A percentile compares a stretch with the other conserved stretches of the same genome.
Evolutionary conservation across 768 basidiomycete genomes (phyloP).

Genomic region (Leccinum disarticulatum): DNA sequence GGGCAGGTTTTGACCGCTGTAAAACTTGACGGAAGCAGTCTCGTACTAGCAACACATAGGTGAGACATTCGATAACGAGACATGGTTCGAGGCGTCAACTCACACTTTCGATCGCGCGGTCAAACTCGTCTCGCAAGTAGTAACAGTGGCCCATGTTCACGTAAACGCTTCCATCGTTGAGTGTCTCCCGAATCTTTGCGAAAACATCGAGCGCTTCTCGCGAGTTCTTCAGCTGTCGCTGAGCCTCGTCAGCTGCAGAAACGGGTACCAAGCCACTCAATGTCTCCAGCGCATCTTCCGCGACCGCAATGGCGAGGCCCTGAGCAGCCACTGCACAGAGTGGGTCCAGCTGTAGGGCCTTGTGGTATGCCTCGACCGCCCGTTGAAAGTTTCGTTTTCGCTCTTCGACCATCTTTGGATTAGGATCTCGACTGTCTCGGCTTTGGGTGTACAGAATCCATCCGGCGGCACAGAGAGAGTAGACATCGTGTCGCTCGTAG

Average conservation of each 20-base stretch:
- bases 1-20: conserved; percentile 68
- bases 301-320: conserved; percentile 90
- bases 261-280: conserved; percentile 52
- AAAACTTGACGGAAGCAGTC: conserved; percentile 81
- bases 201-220: conserved; percentile 89
- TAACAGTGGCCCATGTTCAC: conserved; percentile 97
- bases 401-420: conserved; percentile 51
- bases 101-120: conserved; percentile 94
- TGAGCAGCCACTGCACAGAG: conserved; percentile 92
- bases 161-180: conserved; percentile 83
- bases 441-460: conserved; percentile 85
- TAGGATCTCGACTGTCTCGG: conserved; percentile 75
- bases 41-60: conserved; percentile 64
- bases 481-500: conserved; percentile 83
- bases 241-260: conserved; percentile 59
- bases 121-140: conserved; percentile 90
- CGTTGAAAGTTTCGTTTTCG: conserved; percentile 76
- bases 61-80: neutral
- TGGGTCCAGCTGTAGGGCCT: conserved; percentile 82
- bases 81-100: conserved; percentile 25
- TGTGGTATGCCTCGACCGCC: conserved; percentile 89
- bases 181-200: conserved; percentile 84
- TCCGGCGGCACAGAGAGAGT: conserved; percentile 86
- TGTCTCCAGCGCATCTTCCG: conserved; percentile 84
- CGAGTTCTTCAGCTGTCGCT: conserved; percentile 67